Conservation (phyloP, 148 eudicot species). For the Diospyros kaki region DNA sequence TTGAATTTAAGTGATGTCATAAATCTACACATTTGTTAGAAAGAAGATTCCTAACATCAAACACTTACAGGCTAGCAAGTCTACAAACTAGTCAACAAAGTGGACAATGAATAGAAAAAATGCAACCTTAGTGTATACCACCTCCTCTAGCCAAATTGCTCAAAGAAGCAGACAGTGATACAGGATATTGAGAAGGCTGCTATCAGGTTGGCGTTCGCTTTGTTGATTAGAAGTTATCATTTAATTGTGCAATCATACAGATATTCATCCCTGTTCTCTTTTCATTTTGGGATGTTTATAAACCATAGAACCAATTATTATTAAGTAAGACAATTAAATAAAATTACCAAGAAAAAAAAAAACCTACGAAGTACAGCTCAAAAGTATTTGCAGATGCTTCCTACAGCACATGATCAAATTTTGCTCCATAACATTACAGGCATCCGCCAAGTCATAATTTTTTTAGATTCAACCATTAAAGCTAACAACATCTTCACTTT, state of each 20-base stretch:
- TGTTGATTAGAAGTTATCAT: background rate
- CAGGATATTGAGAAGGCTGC: background rate
- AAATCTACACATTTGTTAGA: background rate
- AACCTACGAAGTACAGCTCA: too few species aligned
- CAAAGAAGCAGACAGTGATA: background rate
- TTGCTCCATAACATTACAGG: background rate
- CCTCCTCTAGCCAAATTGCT: too few species aligned
- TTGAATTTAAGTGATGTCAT: background rate
- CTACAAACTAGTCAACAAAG: background rate
- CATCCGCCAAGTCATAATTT: background rate
- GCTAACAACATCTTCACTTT: background rate
- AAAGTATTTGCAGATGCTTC: background rate
- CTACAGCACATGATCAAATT: background rate
- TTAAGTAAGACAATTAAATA: too few species aligned
- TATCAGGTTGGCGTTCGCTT: too few species aligned
- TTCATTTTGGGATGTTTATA: background rate
- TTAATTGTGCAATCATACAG: background rate
- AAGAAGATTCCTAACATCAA: background rate
- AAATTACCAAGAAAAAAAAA: too few species aligned
- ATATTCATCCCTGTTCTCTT: background rate
- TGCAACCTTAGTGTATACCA: too few species aligned
- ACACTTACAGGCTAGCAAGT: background rate
- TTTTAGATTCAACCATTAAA: background rate
- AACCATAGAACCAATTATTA: background rate
- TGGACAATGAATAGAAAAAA: background rate